Base-by-base conservation (phyloP, 495 filamentous ascomycete species). In the Neurospora sp. region DNA sequence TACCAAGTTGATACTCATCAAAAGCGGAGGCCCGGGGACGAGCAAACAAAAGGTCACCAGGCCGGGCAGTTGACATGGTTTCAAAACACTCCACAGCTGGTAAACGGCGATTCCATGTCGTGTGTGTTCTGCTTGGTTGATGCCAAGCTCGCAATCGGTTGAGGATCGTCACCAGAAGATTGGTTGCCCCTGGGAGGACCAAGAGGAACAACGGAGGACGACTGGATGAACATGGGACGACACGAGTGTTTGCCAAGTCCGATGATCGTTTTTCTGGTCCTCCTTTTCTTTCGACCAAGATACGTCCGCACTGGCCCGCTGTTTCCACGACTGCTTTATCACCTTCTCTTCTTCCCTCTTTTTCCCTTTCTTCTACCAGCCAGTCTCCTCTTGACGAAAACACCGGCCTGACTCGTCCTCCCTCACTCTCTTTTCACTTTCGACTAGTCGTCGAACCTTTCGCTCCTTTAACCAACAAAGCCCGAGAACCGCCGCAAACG, bases 231-330 rank as follows among this genome's bases (percentile, higher is more conserved):
- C 54, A 66, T 34, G 54, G 54, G 54, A 66, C 54, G 54, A 66
- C 28, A 66, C 21, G 28, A 66, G 54, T 19, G 54, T 34, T 66
- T 19, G 54, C 54, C 48, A 59, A 59, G 48, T 59, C 48, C 42
- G 10, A n/a, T 69, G 45, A 71, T 75, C 71, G 37, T 17, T 69
- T 70, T 31, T 37, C n/a, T 71, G 38, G 72, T 34, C 43, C 71
- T 69, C 78, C 75, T 43, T 45, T 72, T 81, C 31, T 34, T 54
- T 37, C 24, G n/a, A 38, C 11, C 10, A 40, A 34, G 13, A 28
- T 69, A 24, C 21, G 24, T 36, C 48, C 37, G 24, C 71, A 71
- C 43, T 45, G 59, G 75, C 71, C 72, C 59, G 74, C 72, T 76
- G 70, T 62, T 48, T 71, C 38, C 39, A 73, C 31, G 62, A 17